These are phyloP conservation scores for Tulasnella calospora DNA, from an alignment of 768 basidiomycete species.

Conservation along the genomic window DNA sequence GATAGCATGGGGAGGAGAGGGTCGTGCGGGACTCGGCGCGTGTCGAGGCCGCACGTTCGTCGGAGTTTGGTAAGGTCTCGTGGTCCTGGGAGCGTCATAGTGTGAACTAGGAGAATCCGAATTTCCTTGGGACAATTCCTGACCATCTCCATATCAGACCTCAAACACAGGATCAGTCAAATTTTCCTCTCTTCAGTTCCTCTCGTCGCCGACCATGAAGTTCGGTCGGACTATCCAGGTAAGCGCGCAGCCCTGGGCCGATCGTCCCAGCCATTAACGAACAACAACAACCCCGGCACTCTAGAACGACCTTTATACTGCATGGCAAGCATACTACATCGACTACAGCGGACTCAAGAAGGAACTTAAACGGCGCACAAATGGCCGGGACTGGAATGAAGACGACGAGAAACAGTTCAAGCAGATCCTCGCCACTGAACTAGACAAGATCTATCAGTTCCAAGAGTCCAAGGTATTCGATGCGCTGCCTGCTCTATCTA, in stretches of 20 bases:
- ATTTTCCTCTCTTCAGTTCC: neutral
- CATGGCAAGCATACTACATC: slow-evolving; percentile 28
- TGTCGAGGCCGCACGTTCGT: no score
- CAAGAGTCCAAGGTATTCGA: slow-evolving; percentile 24
- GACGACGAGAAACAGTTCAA: slow-evolving; percentile 26
- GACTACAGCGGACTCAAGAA: slow-evolving; percentile 28
- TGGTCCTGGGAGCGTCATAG: neutral
- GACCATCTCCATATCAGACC: neutral
- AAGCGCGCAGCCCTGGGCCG: neutral
- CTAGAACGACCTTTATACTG: slow-evolving; percentile 26
- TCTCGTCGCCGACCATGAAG: slow-evolving; percentile 18
- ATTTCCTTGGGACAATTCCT: neutral
- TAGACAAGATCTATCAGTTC: slow-evolving; percentile 29
- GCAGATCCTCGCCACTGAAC: slow-evolving; percentile 17
- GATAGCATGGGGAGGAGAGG: no score
- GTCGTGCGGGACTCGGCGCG: no score
- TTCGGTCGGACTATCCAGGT: slow-evolving; percentile 30
- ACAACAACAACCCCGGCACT: neutral
- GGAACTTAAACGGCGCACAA: slow-evolving; percentile 23
- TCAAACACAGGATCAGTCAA: neutral
- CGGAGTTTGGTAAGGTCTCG: no score
- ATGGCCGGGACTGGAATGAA: slow-evolving; percentile 16
- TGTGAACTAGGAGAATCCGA: neutral
- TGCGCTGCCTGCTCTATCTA: neutral
- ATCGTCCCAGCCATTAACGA: neutral